Evolutionary conservation across 148 eudicot species (phyloP).

Genomic region (Rheum nobile): DNA sequence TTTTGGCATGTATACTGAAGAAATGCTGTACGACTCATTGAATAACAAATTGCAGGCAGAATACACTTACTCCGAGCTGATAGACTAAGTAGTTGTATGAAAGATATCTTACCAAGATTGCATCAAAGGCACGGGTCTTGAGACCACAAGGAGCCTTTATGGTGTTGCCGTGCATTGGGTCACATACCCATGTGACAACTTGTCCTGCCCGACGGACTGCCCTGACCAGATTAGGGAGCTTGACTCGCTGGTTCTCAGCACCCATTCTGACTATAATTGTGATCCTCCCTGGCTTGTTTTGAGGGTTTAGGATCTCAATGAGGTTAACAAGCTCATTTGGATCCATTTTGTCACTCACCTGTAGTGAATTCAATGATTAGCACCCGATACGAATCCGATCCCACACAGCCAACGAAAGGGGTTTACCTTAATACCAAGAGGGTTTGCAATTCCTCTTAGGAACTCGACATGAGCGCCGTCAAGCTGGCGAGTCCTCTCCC

Average conservation of each 20-base stretch:
- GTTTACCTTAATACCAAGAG: constrained; percentile 39
- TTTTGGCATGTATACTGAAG: too few relatives aligned
- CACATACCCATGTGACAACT: constrained; percentile 40
- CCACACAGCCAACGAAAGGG: too few relatives aligned
- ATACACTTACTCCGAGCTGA: not conserved
- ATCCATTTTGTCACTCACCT: constrained; percentile 49
- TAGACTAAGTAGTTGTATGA: not conserved
- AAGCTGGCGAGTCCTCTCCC: constrained; percentile 38
- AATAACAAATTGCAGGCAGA: too few relatives aligned
- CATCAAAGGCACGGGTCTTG: constrained; percentile 38
- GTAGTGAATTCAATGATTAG: constrained; percentile 2
- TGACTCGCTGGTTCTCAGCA: constrained; percentile 47
- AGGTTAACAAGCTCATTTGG: constrained; percentile 35
- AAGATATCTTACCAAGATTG: constrained; percentile 25
- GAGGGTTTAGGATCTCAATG: constrained; percentile 34
- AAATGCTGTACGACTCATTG: too few relatives aligned
- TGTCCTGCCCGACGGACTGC: constrained; percentile 39
- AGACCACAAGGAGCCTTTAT: constrained; percentile 40
- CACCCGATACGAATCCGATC: too few relatives aligned
- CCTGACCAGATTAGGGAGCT: constrained; percentile 35
- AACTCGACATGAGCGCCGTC: constrained; percentile 46
- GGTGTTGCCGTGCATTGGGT: constrained; percentile 44
- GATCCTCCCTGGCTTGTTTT: constrained; percentile 40
- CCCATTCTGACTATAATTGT: constrained; percentile 41
- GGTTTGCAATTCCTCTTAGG: constrained; percentile 39